Evolutionary conservation across 305 asterid species (phyloP), one percentile per base, ranked within the genome.

Genomic region (Rubia balearica): DNA sequence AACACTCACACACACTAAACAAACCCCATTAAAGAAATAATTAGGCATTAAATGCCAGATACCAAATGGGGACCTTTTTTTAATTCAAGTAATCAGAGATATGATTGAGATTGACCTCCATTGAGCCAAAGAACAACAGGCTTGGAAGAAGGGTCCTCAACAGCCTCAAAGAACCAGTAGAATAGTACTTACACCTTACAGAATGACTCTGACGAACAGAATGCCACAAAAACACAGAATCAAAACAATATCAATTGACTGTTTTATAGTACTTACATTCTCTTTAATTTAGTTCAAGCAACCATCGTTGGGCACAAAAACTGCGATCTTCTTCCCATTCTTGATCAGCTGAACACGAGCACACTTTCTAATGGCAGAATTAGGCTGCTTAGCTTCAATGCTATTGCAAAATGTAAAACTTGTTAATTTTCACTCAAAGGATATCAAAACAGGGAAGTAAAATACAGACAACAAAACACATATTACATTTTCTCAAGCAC

Each of bases 71-170:
- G 27, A 8, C 24, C 1, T 24, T 24, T 24, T 24, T 24, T 24
- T 24, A 24, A 24, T 24, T 24, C 24, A 24, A 24, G 24, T 24
- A 24, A 24, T 24, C 24, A 24, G 24, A 24, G 45, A 61, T 3
- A 17, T 51, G 57, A 6, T 17, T 51, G 22, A 4, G 46, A 72
- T 67, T 53, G 45, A 91, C 97, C 96, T 89, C 97, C 97, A 85
- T 87, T 92, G 46, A 88, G 95, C 98, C 98, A 92, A 61, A 92
- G 98, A 78, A 90, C 80, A 70, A 92, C 76, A 75, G 98, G 96
- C 76, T 92, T 90, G 62, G 95, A 84, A 71, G 92, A 79, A 76
- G 98, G 90, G 67, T 90, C 88, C 53, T 88, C 90, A 24, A 79
- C 86, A 72, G 97, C 91, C 80, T 90, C 97, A 75, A 92, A 85